Percentiles rank a stretch among this genome's conserved stretches.
Evolutionary conservation across 176 grass and related monocot species (phyloP).

Genomic region (Dactylis glomerata): DNA sequence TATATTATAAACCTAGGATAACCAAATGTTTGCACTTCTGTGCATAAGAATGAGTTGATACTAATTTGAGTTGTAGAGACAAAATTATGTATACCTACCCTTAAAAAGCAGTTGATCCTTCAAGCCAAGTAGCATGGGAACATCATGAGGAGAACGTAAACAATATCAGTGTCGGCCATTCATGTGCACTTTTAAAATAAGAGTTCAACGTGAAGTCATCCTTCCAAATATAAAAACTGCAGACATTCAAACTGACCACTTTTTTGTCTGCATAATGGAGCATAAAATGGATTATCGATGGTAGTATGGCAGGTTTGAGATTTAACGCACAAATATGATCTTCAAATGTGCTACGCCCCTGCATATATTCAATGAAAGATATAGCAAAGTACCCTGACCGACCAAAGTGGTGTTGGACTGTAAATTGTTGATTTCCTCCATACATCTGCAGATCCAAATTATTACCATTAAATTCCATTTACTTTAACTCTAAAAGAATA

Average conservation of each 20-base stretch:
- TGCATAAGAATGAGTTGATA: background rate
- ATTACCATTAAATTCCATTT: background rate
- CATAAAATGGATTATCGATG: background rate
- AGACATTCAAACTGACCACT: background rate
- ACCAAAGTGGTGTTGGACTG: background rate
- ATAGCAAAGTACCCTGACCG: background rate
- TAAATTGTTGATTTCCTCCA: background rate
- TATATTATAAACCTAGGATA: background rate
- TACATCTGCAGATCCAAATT: background rate
- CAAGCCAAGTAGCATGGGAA: background rate
- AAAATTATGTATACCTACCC: background rate
- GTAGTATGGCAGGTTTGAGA: background rate
- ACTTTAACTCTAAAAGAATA: background rate
- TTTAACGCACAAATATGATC: background rate
- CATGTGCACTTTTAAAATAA: background rate
- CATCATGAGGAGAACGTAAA: background rate
- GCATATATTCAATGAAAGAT: background rate
- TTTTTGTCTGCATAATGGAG: background rate
- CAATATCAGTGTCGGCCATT: background rate
- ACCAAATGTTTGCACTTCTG: background rate
- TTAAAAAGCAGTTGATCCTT: background rate
- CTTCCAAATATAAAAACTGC: no score
- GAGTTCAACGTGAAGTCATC: no score
- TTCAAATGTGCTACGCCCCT: background rate
- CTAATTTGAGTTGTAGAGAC: background rate